Conservation (phyloP, 2,329 filamentous ascomycete genomes). For the Amylocarpus encephaloides region DNA sequence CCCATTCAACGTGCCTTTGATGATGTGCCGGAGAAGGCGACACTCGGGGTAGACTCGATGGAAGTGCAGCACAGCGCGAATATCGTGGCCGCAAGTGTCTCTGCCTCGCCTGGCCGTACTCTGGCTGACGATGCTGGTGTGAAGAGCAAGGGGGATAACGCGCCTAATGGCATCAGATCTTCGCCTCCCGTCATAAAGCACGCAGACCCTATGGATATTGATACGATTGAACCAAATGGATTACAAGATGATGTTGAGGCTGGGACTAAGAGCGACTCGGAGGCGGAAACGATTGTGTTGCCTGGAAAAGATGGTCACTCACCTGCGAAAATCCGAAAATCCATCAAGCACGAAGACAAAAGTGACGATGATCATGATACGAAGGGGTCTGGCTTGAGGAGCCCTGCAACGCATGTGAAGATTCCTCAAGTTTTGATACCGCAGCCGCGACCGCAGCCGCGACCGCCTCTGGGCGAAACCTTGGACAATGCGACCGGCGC, state of each 20-base stretch:
- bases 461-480: constrained; percentile 26
- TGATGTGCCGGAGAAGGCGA: constrained; percentile 28
- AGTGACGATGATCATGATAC: constrained; percentile 46
- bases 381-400: constrained; percentile 15
- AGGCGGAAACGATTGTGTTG: constrained; percentile 66
- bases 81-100: constrained; percentile 17
- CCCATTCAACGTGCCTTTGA: constrained; percentile 24
- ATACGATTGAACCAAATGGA: constrained; percentile 11
- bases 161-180: constrained; percentile 26
- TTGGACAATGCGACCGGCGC: constrained; percentile 14
- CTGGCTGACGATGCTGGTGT: constrained; percentile 18
- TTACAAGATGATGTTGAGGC: constrained; percentile 12
- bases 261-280: constrained; percentile 54
- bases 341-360: constrained; percentile 57
- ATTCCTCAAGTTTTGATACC: not conserved
- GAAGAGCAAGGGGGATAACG: constrained; percentile 17
- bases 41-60: constrained; percentile 30
- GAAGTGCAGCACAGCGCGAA: constrained; percentile 26
- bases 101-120: constrained; percentile 17
- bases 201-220: constrained; percentile 20
- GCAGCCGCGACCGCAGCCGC: constrained; percentile 6
- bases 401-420: constrained; percentile 5
- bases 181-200: constrained; percentile 25
- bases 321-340: constrained; percentile 55
- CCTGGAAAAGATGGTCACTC: constrained; percentile 59